Percentiles rank a stretch among this genome's conserved stretches.
These are phyloP conservation scores for rapeseed (Brassica napus) DNA, from an alignment of 345 rosid genomes.

Conservation along the genomic window Da-Ae NC_063438.1:18446001-18446500, in stretches of 20 bases:
- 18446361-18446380: conserved; percentile 30
- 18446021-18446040: not conserved
- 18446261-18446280: conserved; percentile 73
- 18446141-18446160: conserved; percentile 70
- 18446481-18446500: conserved; percentile 29
- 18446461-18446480: no score
- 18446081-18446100: conserved; percentile 94
- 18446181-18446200: conserved; percentile 78
- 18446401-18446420: not conserved
- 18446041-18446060: conserved; percentile 5
- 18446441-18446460: conserved; percentile 63
- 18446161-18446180: conserved; percentile 73
- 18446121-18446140: conserved; percentile 70
- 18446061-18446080: conserved; percentile 57
- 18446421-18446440: conserved; percentile 74
- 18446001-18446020: not conserved
- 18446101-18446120: conserved; percentile 84
- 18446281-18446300: conserved; percentile 75
- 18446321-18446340: conserved; percentile 93
- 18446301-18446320: conserved; percentile 90
- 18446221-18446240: conserved; percentile 43
- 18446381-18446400: conserved; percentile 15
- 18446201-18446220: conserved; percentile 74
- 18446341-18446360: conserved; percentile 87
- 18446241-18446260: not conserved